phyloP scores from a whole-genome alignment of 2,329 filamentous ascomycete genomes.

The Dactylella cylindrospora region DNA sequence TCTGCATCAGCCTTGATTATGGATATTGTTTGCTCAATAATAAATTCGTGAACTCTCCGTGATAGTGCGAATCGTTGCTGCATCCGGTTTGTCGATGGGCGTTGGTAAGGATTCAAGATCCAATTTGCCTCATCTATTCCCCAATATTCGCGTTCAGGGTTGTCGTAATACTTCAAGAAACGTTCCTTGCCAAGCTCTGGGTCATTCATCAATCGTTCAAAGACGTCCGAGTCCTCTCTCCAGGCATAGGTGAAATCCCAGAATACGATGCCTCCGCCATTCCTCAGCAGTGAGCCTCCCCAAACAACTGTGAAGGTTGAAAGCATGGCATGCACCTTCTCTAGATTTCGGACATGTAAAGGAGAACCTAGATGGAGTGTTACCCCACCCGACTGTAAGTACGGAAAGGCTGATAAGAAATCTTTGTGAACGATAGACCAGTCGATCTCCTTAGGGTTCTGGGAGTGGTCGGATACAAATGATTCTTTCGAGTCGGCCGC shows the following conservation, averaged over 20 bases:
- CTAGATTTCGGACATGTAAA: conserved; percentile 31
- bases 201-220: conserved; percentile 33
- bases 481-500: conserved; percentile 38
- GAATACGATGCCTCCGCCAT: conserved; percentile 38
- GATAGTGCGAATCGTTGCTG: conserved; percentile 40
- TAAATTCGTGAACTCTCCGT: conserved; percentile 39
- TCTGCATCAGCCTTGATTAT: conserved; percentile 42
- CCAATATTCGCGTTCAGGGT: conserved; percentile 42
- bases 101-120: conserved; percentile 42
- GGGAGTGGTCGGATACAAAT: conserved; percentile 33
- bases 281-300: conserved; percentile 29
- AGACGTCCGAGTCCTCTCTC: conserved; percentile 38
- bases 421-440: conserved; percentile 41
- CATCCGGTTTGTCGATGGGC: conserved; percentile 25
- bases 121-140: conserved; percentile 37
- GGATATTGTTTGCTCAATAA: conserved; percentile 36
- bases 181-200: conserved; percentile 30
- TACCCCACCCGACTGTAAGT: conserved; percentile 27
- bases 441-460: conserved; percentile 26
- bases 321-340: conserved; percentile 26
- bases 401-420: conserved; percentile 34
- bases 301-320: conserved; percentile 29
- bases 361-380: conserved; percentile 39
- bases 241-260: conserved; percentile 42
- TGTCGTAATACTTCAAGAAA: conserved; percentile 42